These are phyloP conservation scores for Nemania sp. DNA, from an alignment of 2,329 filamentous ascomycete species.

Conservation along the genomic window DNA sequence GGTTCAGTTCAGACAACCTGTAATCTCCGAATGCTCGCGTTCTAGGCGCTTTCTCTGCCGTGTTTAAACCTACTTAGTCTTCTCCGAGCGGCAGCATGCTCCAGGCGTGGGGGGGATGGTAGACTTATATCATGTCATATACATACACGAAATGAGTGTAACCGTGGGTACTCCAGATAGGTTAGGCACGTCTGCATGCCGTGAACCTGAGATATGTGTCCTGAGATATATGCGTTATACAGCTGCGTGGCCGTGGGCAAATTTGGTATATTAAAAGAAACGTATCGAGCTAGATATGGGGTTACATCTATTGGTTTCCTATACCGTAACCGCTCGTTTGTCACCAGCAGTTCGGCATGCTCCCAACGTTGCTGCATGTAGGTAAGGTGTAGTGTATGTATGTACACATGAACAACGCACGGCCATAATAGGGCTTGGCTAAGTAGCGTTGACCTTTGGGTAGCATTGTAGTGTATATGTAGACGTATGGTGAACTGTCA, in stretches of 20 bases:
- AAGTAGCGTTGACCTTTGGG: constrained; percentile 15
- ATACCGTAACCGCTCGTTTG: too few species aligned
- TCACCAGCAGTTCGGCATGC: not conserved
- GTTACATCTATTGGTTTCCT: not conserved
- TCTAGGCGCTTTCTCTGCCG: too few species aligned
- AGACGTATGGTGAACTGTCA: not conserved
- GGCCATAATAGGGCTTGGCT: constrained; percentile 21
- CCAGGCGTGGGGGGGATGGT: too few species aligned
- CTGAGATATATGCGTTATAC: not conserved
- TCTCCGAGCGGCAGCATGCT: too few species aligned
- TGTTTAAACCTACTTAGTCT: too few species aligned
- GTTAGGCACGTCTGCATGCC: too few species aligned
- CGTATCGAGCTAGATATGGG: too few species aligned
- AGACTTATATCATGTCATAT: too few species aligned
- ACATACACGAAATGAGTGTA: too few species aligned
- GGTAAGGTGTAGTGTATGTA: not conserved
- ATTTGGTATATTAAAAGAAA: constrained; percentile 9
- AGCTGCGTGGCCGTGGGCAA: not conserved
- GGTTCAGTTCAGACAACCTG: not conserved
- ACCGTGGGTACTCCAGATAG: too few species aligned
- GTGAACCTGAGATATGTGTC: too few species aligned
- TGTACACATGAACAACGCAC: constrained; percentile 19
- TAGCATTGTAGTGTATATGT: not conserved
- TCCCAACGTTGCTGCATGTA: not conserved
- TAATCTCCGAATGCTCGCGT: not conserved